Evolutionary conservation across 441 rosid genomes (phyloP).

Genomic region (Mallotus japonicus): DNA sequence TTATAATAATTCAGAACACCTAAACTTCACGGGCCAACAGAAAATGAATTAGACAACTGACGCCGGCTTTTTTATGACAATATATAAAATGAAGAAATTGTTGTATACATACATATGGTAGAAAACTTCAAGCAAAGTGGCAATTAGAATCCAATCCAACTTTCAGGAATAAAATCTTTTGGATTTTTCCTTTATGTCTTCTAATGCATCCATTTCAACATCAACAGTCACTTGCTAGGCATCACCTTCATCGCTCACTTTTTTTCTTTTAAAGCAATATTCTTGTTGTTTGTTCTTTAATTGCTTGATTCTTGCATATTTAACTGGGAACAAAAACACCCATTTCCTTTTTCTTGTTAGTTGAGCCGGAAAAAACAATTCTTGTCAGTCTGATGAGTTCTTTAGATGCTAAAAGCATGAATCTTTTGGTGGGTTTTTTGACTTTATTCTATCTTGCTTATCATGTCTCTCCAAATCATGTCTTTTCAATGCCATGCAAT

Average conservation of each 20-base stretch:
- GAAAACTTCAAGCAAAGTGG: not conserved
- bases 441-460: not conserved
- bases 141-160: not conserved
- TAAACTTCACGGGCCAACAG: not conserved
- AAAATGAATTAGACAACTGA: not conserved
- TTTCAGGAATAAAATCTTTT: not conserved
- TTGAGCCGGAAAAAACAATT: no score
- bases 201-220: constrained; percentile 2
- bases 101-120: not conserved
- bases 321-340: not conserved
- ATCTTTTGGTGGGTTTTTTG: constrained; percentile 5
- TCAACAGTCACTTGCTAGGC: not conserved
- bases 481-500: constrained; percentile 23
- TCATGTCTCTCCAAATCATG: not conserved
- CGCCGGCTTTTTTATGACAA: not conserved
- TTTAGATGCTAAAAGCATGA: not conserved
- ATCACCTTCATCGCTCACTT: not conserved
- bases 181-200: not conserved
- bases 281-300: not conserved
- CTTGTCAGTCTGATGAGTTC: not conserved
- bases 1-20: no score
- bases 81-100: not conserved
- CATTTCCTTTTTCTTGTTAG: no score
- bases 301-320: not conserved
- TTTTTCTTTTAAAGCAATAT: not conserved